These are phyloP conservation scores for Paramecium biaurelia DNA, from an alignment of 73 alveolate genomes.

Conservation along the genomic window DNA sequence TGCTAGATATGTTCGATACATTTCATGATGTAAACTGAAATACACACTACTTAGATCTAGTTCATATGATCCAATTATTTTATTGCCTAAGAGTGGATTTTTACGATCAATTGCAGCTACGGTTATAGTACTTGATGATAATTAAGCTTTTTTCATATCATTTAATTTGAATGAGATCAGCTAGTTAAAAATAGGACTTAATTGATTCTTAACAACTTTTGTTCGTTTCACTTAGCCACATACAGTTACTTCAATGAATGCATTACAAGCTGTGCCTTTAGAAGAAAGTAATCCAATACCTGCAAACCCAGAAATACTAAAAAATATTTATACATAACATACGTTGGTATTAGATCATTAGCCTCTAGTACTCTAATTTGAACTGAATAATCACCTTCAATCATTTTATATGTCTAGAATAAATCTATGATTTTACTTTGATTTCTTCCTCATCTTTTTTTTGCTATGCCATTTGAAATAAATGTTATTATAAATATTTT, in stretches of 20 bases:
- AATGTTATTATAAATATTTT: not conserved
- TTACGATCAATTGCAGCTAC: conserved; percentile 51
- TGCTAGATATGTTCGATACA: conserved; percentile 76
- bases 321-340: not conserved
- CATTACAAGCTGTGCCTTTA: conserved; percentile 52
- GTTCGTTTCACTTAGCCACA: conserved; percentile 24
- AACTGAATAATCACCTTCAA: conserved; percentile 57
- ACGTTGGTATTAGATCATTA: conserved; percentile 62
- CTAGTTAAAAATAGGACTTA: conserved; percentile 52
- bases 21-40: conserved; percentile 70
- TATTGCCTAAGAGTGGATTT: conserved; percentile 43
- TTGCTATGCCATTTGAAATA: conserved; percentile 18
- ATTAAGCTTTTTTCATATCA: conserved; percentile 51
- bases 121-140: not conserved
- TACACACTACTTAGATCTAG: conserved; percentile 46
- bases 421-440: conserved; percentile 16
- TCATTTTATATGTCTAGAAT: conserved; percentile 51
- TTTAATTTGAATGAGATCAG: conserved; percentile 55
- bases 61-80: conserved; percentile 59
- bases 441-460: conserved; percentile 49
- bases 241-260: conserved; percentile 22
- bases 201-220: conserved; percentile 48
- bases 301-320: not conserved
- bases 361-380: conserved; percentile 61
- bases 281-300: not conserved